These are phyloP conservation scores for Wallemia mellicola DNA, from an alignment of 1,284 basidiomycete genomes.

Conservation along the genomic window DNA sequence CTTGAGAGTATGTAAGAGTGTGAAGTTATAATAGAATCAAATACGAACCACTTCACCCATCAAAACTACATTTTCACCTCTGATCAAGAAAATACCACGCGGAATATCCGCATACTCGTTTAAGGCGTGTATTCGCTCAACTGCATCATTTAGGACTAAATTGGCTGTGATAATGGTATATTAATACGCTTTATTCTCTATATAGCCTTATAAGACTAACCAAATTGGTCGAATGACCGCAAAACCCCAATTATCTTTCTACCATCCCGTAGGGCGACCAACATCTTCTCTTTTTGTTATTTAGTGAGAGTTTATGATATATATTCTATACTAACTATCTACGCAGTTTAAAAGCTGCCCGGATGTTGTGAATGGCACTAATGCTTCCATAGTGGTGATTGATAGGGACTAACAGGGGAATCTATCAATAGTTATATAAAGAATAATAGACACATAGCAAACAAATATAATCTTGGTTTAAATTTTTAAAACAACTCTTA, in stretches of 20 bases:
- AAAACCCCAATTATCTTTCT: constrained; percentile 85
- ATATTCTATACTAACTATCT: constrained; percentile 65
- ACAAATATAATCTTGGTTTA: too few species aligned
- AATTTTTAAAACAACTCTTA: too few species aligned
- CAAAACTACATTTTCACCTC: constrained; percentile 94
- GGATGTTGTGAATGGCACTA: constrained; percentile 87
- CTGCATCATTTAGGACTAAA: constrained; percentile 17
- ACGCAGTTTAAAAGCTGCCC: constrained; percentile 89
- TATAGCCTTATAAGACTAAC: constrained; percentile 24
- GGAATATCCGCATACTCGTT: constrained; percentile 52
- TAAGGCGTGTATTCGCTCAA: constrained; percentile 53
- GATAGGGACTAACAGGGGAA: not conserved
- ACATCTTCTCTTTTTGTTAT: constrained; percentile 62
- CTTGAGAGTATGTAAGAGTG: not conserved
- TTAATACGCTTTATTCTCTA: too few species aligned
- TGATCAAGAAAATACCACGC: constrained; percentile 68
- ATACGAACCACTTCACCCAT: constrained; percentile 75
- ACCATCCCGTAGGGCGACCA: constrained; percentile 84
- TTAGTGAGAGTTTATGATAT: constrained; percentile 5
- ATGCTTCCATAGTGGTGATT: constrained; percentile 40
- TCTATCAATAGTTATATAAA: too few species aligned
- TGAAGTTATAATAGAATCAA: not conserved
- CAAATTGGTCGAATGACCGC: constrained; percentile 94
- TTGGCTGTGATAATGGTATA: constrained; percentile 10
- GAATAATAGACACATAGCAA: not conserved